Conservation (phyloP, 129 eudicot species). For the Centella asiatica region DNA sequence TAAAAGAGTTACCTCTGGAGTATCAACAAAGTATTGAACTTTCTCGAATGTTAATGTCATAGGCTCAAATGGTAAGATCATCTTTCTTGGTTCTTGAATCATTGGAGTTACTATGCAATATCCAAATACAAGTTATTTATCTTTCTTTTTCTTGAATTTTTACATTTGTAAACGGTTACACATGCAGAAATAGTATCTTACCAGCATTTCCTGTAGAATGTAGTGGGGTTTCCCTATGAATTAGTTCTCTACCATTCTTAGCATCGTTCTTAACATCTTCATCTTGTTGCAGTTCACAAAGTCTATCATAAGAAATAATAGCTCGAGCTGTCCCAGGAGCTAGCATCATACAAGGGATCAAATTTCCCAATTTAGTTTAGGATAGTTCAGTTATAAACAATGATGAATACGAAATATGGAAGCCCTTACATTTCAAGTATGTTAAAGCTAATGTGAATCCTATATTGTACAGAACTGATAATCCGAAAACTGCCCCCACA, state of each 20-base stretch:
- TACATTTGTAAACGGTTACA: neutral
- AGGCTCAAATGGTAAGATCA: slow-evolving; percentile 38
- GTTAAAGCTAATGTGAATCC: slow-evolving; percentile 47
- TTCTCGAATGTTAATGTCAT: slow-evolving; percentile 25
- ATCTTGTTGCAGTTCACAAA: neutral
- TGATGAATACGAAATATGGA: neutral
- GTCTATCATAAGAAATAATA: slow-evolving; percentile 11
- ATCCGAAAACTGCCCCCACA: slow-evolving; percentile 43
- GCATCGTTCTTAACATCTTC: neutral
- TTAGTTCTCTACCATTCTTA: neutral
- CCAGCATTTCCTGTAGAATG: neutral
- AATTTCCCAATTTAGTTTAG: neutral
- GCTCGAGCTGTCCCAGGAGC: slow-evolving; percentile 11
- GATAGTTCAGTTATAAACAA: neutral
- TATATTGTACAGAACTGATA: slow-evolving; percentile 35
- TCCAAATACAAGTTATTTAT: neutral
- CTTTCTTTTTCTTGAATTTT: neutral
- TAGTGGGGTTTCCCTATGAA: neutral
- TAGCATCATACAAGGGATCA: neutral
- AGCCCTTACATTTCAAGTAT: slow-evolving; percentile 31
- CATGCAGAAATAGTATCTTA: neutral
- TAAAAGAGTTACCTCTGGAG: slow-evolving; percentile 21
- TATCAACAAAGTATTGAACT: slow-evolving; percentile 31
- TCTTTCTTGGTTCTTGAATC: slow-evolving; percentile 4
- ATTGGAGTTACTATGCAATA: slow-evolving; percentile 6